Base-by-base conservation (phyloP, 1,284 basidiomycete genomes). In the Neolentinus lepideus region DNA sequence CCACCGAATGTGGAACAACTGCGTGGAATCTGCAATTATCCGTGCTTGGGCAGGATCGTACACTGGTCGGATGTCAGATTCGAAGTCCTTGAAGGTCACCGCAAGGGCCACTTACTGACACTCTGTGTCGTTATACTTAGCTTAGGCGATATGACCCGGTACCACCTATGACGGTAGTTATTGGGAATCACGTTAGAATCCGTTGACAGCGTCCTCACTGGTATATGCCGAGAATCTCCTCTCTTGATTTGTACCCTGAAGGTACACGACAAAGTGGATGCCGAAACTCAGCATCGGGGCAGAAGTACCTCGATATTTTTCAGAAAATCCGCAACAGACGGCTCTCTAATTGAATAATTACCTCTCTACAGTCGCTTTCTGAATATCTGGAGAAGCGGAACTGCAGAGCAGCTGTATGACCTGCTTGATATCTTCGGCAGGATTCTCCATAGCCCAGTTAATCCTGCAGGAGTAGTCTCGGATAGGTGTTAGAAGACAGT, bases 381-480 rank as follows among this genome's bases (percentile, higher is more conserved):
- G 83, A 2, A 74, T 63, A 29, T 82, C 78, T 0, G 81, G 77
- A 12, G 74, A 74, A 9, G 68, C 60, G 0, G 78, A 67, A 1
- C 74, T 68, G 8, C 75, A 75, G 11, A 85, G 62, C 10, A 71
- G 65, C 4, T 66, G 59, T 10, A 82, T 69, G 19, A 83, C 76
- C 1, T 61, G 58, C 21, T 62, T 61, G 11, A 84, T 78, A 53
- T 85, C 82, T 22, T 65, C 57, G n/a, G 63, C 66, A 4, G 83
- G 83, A 58, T 80, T 68, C 58, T 85, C 70, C 83, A 85, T 85
- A 14, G n/a, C n/a, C n/a, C n/a, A n/a, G n/a, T n/a, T n/a, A n/a
- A n/a, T n/a, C n/a, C n/a, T n/a, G n/a, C n/a, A n/a, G n/a, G n/a
- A n/a, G n/a, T n/a, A n/a, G n/a, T n/a, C n/a, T n/a, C n/a, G n/a